Evolutionary conservation across 1,284 basidiomycete genomes (phyloP), one percentile per base, ranked within the genome.

Genomic region (Puccinia hordei): DNA sequence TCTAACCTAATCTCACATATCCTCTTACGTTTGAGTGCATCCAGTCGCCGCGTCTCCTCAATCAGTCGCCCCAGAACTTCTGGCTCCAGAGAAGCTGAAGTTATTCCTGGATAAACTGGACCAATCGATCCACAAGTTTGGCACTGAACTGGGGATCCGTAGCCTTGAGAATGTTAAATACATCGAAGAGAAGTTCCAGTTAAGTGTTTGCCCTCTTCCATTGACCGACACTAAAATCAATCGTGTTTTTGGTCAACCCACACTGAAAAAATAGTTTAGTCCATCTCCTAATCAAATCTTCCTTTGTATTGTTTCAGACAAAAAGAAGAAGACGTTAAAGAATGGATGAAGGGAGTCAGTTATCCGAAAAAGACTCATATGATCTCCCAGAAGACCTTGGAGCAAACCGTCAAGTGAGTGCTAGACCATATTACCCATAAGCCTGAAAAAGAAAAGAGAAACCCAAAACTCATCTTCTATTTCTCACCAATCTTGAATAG

Each of bases 151-250:
- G 78, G 89, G 88, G 38, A 89, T 92, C n/a, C 88, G 87, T 0
- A 84, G 85, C 55, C 87, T 88, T 0, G 87, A 87, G 41, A 90
- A 92, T 84, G 88, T 94, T 51, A 89, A 90, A 51, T 96, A 92
- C 84, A 92, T 97, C 83, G 89, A 89, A 83, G 86, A 88, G 24
- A 90, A 89, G 79, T 96, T 95, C 83, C 91, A 91, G 0, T 95
- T 63, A 15, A 35, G 41, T 69, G 0, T 53, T 30, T 68, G n/a
- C 61, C n/a, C 30, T 22, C 33, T 69, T 69, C 49, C 30, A 49
- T n/a, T 9, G 9, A 10, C 5, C 3, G 24, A 17, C 41, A 12
- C 8, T 63, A n/a, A n/a, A n/a, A n/a, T n/a, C n/a, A n/a, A n/a
- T n/a, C n/a, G n/a, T n/a, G n/a, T n/a, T n/a, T n/a, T n/a, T n/a